Percentiles rank a stretch among this genome's conserved stretches.
phyloP scores from a whole-genome alignment of 176 grass and related monocot species.

The Aegilops umbellulata region DNA sequence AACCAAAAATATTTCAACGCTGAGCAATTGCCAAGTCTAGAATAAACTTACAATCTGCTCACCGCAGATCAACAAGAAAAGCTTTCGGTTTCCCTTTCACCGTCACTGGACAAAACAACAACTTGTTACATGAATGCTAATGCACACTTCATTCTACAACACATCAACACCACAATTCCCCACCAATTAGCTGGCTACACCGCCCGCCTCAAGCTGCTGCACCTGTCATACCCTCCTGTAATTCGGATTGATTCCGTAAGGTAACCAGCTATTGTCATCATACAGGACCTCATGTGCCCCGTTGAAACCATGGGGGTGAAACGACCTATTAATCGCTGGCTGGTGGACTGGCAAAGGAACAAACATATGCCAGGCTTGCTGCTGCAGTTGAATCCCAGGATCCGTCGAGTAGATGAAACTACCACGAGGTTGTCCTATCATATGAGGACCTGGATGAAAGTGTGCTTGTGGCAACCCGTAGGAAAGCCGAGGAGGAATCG shows the following conservation, averaged over 20 bases:
- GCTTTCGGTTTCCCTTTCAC: background rate
- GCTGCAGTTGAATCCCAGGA: slow-evolving; percentile 24
- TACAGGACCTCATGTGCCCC: background rate
- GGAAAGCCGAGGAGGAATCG: background rate
- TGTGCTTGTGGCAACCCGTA: slow-evolving; percentile 11
- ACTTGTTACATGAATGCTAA: background rate
- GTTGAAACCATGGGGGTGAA: slow-evolving; percentile 21
- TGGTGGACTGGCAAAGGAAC: background rate
- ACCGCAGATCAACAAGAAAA: no score
- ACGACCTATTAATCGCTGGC: background rate
- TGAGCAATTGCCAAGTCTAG: background rate
- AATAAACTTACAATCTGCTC: background rate
- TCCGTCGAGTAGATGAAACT: slow-evolving; percentile 13
- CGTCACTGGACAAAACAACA: background rate
- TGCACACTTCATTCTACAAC: background rate
- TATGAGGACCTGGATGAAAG: slow-evolving; percentile 25
- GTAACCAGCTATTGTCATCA: slow-evolving; percentile 5
- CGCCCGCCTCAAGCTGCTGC: background rate
- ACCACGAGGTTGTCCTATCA: slow-evolving; percentile 20
- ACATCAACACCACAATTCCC: background rate
- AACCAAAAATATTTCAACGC: background rate
- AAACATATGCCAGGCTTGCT: slow-evolving; percentile 27
- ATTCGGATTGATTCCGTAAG: slow-evolving; percentile 15
- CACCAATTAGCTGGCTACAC: slow-evolving; percentile 1
- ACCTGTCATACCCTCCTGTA: slow-evolving; percentile 24